These are phyloP conservation scores for Myxozyma geophila DNA, from an alignment of 805 yeast genomes.

Conservation along the genomic window DNA sequence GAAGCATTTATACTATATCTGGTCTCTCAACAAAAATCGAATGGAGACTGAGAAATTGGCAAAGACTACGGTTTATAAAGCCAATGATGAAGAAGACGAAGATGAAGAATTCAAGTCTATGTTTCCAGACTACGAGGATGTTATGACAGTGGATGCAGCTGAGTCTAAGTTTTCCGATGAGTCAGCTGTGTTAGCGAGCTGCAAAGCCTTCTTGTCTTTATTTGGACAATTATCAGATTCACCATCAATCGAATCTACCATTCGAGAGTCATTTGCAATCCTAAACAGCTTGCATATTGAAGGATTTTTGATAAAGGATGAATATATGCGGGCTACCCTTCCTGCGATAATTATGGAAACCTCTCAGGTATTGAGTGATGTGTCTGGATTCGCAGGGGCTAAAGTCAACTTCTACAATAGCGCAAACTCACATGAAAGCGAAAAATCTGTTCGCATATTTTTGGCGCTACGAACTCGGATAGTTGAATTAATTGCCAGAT, in stretches of 20 bases:
- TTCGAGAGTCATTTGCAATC: conserved; percentile 5
- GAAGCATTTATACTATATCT: conserved; percentile 70
- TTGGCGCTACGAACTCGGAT: conserved; percentile 46
- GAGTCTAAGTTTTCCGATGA: background rate
- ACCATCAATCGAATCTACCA: background rate
- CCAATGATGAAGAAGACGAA: conserved; percentile 64
- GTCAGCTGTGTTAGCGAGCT: background rate
- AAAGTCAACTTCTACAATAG: conserved; percentile 65
- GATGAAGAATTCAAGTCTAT: conserved; percentile 79
- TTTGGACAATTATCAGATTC: background rate
- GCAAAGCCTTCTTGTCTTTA: background rate
- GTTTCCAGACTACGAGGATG: conserved; percentile 83
- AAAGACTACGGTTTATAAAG: conserved; percentile 65
- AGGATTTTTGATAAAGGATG: conserved; percentile 34
- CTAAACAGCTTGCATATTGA: background rate
- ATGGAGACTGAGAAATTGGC: conserved; percentile 65
- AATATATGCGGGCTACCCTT: conserved; percentile 1
- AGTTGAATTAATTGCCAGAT: conserved; percentile 57
- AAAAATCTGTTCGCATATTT: conserved; percentile 58
- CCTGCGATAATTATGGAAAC: conserved; percentile 14
- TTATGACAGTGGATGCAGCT: background rate
- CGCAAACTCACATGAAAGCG: conserved; percentile 62
- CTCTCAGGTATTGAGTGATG: conserved; percentile 1
- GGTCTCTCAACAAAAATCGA: conserved; percentile 75
- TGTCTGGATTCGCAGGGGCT: background rate